Conservation (phyloP, 2,329 filamentous ascomycete genomes). For the Ceratocystiopsis sp. region DNA sequence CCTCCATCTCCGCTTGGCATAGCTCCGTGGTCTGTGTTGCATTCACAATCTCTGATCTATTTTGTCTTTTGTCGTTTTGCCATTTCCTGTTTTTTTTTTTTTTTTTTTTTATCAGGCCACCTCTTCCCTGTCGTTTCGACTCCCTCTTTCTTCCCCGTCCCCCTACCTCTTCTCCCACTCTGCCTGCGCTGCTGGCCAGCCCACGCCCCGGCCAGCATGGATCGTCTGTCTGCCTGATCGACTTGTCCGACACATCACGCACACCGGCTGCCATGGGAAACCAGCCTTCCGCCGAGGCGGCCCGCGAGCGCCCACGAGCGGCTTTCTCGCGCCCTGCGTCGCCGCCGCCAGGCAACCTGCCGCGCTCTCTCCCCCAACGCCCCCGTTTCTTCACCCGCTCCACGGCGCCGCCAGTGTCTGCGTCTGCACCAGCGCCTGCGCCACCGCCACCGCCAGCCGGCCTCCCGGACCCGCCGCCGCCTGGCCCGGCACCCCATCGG, state of each 20-base stretch:
- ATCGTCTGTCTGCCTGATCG: constrained; percentile 2
- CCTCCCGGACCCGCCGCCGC: background rate
- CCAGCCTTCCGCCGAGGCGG: constrained; percentile 27
- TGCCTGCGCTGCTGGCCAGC: background rate
- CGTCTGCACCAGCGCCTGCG: background rate
- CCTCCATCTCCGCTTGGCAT: too few species aligned
- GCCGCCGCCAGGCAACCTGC: background rate
- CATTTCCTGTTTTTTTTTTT: background rate
- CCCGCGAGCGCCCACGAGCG: constrained; percentile 13
- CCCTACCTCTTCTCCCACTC: background rate
- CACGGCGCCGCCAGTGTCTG: background rate
- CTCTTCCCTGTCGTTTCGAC: background rate
- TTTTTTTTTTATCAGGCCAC: background rate
- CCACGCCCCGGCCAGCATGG: constrained; percentile 5
- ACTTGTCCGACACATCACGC: too few species aligned
- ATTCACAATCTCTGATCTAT: background rate
- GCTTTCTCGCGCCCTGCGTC: background rate
- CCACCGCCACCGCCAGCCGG: too few species aligned
- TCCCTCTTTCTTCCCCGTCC: background rate
- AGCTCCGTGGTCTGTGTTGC: background rate
- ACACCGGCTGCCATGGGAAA: constrained; percentile 29
- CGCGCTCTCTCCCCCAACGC: constrained; percentile 10
- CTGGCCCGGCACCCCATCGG: constrained; percentile 20
- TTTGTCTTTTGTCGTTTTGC: background rate
- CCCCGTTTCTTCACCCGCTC: background rate